Conservation (phyloP, 192 early-diverging fungal species). For the Coemansia sp. region DNA sequence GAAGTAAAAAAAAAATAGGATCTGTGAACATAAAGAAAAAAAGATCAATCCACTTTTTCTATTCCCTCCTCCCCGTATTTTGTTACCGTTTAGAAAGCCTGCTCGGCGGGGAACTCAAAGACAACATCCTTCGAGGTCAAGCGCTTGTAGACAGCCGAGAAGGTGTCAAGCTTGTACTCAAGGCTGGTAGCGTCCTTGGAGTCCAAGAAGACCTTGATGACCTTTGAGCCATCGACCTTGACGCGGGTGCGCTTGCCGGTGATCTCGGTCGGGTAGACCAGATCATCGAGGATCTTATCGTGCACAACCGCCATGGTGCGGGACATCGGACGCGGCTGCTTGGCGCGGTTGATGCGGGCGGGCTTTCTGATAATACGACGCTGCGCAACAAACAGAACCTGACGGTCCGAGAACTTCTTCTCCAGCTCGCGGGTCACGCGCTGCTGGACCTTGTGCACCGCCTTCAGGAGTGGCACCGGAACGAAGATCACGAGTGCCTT, state of each 20-base stretch:
- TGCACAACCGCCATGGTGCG: conserved; percentile 96
- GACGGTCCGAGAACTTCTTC: conserved; percentile 99
- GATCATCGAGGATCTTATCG: conserved; percentile 95
- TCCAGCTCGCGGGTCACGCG: conserved; percentile 98
- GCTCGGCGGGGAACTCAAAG: conserved; percentile 89
- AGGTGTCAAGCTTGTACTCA: conserved; percentile 99
- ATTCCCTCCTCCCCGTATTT: too few relatives aligned
- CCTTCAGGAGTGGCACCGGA: conserved; percentile 91
- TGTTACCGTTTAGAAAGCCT: conserved; percentile 49
- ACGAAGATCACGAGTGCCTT: conserved; percentile 98
- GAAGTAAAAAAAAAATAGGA: not conserved
- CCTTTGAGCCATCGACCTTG: conserved; percentile 89
- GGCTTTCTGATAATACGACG: conserved; percentile 96
- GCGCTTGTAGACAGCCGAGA: conserved; percentile 92
- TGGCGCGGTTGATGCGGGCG: conserved; percentile 81
- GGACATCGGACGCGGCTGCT: conserved; percentile 92
- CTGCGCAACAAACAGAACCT: conserved; percentile 93
- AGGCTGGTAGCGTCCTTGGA: conserved; percentile 96
- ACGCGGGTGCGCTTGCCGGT: conserved; percentile 98
- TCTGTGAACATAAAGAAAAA: too few relatives aligned
- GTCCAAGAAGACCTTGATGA: conserved; percentile 97
- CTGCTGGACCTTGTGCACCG: conserved; percentile 95
- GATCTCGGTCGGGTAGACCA: conserved; percentile 99
- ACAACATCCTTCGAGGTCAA: conserved; percentile 97
- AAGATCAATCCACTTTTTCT: too few relatives aligned